Conservation (phyloP, 2,329 filamentous ascomycete genomes). For the Ophiostoma sp. region DNA sequence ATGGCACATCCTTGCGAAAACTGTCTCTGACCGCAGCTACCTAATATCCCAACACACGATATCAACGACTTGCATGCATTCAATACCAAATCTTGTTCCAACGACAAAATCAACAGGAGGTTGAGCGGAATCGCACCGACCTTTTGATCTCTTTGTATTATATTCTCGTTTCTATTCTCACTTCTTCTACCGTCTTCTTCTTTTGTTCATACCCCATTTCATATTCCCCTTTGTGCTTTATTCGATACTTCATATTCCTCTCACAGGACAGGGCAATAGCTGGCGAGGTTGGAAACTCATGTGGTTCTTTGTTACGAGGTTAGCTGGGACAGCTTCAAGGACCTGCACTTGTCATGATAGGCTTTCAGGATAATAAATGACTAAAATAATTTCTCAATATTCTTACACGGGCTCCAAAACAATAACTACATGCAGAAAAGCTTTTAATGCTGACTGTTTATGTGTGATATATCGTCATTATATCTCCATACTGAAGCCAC, state of each 20-base stretch:
- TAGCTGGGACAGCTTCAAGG: constrained; percentile 1
- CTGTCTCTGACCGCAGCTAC: not conserved
- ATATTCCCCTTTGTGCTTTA: not conserved
- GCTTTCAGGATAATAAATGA: not conserved
- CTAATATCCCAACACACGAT: not conserved
- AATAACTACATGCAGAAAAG: not conserved
- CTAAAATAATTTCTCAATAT: not conserved
- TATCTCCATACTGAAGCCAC: not conserved
- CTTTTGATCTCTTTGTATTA: not conserved
- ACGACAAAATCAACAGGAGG: too few species aligned
- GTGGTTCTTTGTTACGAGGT: not conserved
- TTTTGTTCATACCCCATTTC: not conserved
- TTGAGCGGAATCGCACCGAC: too few species aligned
- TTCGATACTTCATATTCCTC: not conserved
- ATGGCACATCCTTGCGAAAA: not conserved
- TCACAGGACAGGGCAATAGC: not conserved
- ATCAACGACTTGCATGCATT: too few species aligned
- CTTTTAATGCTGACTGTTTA: not conserved
- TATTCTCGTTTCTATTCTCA: not conserved
- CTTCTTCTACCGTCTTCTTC: not conserved
- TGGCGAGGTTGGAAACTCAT: not conserved
- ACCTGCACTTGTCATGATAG: not conserved
- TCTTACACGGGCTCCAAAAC: not conserved
- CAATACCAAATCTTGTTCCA: too few species aligned
- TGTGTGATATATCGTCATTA: not conserved